Base-by-base conservation (phyloP, 805 yeast genomes). In the Cephaloascus albidus region DNA sequence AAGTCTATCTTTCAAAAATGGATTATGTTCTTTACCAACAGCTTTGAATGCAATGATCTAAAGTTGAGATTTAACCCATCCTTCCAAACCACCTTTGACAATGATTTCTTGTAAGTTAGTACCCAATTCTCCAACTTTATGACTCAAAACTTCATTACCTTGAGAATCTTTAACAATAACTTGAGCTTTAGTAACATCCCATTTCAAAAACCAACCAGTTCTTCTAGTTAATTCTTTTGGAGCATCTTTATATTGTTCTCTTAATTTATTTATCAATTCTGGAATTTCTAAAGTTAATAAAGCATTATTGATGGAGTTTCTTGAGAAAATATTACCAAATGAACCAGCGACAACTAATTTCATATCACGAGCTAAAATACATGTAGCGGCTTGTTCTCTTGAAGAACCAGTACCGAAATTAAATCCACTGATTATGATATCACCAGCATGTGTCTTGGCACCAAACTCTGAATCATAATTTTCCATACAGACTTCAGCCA, bases 401-500 rank as follows among this genome's bases (percentile, higher is more conserved):
- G 96, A 87, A 6, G 97, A 89, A 36, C 99, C 98, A 10, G 98
- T 93, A 51, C 99, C 99, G 58, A 93, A 93, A 60, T 93, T 93
- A 71, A 68, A 93, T 15, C 99, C 99, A 41, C 89, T 78, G 36
- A 93, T 76, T 41, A 93, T 76, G 50, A 93, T 88, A 60, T 93
- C 99, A 37, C 90, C 87, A 3, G 95, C 75, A 45, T 78, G 69
- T 23, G 94, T 85, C 69, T 87, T 89, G 23, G 63, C 45, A 42
- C 84, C 81, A 61, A 93, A 93, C 48, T 89, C 95, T 12, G 85
- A 58, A 61, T 93, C 99, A 63, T 93, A 93, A 68, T 93, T 93
- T 65, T 93, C 98, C 99, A 93, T 93, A 68, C 98, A 93, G 36
- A 93, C 98, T 62, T 90, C 85, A 28, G 98, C 98, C 99, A 93